A percentile compares a stretch with the other conserved stretches of the same genome.
phyloP scores from a whole-genome alignment of 768 basidiomycete genomes.

The Xanthoconium stramineum region DNA sequence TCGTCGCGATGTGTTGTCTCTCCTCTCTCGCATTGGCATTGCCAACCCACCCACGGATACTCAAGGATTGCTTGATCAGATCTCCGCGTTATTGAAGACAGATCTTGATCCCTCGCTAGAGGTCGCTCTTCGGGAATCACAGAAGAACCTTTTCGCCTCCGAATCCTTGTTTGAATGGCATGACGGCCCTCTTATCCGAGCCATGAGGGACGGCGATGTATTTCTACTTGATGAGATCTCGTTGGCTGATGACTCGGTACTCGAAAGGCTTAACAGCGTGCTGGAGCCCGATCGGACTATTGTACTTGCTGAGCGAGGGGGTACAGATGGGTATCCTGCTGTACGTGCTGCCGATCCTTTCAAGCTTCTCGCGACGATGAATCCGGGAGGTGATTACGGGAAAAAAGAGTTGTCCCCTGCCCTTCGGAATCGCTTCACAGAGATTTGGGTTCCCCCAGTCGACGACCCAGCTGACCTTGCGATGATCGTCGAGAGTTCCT shows the following conservation, averaged over 20 bases:
- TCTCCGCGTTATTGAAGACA: slow-evolving; percentile 18
- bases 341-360: slow-evolving; percentile 68
- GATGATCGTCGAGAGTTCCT: slow-evolving; percentile 70
- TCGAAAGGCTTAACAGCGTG: slow-evolving; percentile 95
- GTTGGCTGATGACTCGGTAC: slow-evolving; percentile 94
- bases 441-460: slow-evolving; percentile 95
- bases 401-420: slow-evolving; percentile 99
- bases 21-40: slow-evolving; percentile 44
- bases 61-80: slow-evolving; percentile 27
- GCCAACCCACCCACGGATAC: slow-evolving; percentile 19
- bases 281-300: slow-evolving; percentile 88
- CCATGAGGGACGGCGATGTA: slow-evolving; percentile 82
- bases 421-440: slow-evolving; percentile 94
- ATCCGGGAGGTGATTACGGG: slow-evolving; percentile 97
- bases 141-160: slow-evolving; percentile 44
- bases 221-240: slow-evolving; percentile 97
- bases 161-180: slow-evolving; percentile 95
- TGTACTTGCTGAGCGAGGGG: slow-evolving; percentile 90
- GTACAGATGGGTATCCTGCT: slow-evolving; percentile 61
- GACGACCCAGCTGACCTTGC: slow-evolving; percentile 69
- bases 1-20: slow-evolving; percentile 38
- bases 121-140: slow-evolving; percentile 39
- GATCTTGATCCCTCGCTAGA: slow-evolving; percentile 32
- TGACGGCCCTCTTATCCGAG: slow-evolving; percentile 91
- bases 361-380: slow-evolving; percentile 97